Conservation (phyloP, 2,329 filamentous ascomycete genomes). For the Scedosporium dehoogii region DNA sequence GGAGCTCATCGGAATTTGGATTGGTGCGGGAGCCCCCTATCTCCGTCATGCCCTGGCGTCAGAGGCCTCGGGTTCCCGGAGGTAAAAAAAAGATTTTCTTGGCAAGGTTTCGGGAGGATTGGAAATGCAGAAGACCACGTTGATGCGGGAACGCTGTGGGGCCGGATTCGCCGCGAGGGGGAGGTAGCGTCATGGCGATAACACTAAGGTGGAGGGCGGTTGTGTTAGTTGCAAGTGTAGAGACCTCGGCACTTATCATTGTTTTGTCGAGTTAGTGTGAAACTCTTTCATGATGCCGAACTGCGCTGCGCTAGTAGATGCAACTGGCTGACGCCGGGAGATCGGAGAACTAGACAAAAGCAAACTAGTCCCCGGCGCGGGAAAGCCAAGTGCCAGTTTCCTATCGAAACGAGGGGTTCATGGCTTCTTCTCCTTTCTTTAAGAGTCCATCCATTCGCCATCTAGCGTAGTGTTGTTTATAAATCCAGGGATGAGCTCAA, state of each 20-base stretch:
- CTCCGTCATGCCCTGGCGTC: too few species aligned
- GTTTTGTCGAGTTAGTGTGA: not conserved
- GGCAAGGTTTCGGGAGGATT: not conserved
- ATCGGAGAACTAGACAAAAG: constrained; percentile 7
- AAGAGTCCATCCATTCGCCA: not conserved
- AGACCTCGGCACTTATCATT: not conserved
- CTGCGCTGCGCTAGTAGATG: not conserved
- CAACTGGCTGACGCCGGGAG: constrained; percentile 1
- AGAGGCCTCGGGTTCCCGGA: too few species aligned
- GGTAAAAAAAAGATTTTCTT: too few species aligned
- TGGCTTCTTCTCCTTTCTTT: not conserved
- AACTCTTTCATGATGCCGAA: not conserved
- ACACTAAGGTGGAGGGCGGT: not conserved
- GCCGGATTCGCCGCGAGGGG: not conserved
- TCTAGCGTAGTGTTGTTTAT: too few species aligned
- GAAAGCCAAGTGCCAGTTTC: not conserved
- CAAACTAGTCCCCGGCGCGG: not conserved
- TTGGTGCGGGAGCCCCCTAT: too few species aligned
- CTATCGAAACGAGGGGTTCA: not conserved
- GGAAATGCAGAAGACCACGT: not conserved
- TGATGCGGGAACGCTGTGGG: not conserved
- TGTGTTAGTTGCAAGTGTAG: not conserved
- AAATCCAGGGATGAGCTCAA: too few species aligned
- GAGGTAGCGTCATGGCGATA: not conserved
- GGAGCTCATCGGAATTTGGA: too few species aligned